These are phyloP conservation scores for Trichoderma semiorbis DNA, from an alignment of 2,329 filamentous ascomycete species.

Conservation along the genomic window DNA sequence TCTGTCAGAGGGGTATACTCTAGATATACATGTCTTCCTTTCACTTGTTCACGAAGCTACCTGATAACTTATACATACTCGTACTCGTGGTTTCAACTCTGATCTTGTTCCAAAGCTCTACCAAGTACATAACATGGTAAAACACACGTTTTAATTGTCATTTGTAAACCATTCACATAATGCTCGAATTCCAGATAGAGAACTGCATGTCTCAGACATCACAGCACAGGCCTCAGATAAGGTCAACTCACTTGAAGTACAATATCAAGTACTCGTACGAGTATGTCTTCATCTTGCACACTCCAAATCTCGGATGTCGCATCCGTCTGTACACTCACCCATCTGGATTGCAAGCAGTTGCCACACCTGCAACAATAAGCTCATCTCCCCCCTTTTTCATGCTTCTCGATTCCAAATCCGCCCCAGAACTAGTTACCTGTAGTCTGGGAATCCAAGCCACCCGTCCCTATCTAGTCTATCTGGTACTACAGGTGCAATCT, in stretches of 20 bases:
- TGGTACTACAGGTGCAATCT: not conserved
- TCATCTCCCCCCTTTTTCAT: not conserved
- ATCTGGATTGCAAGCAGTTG: not conserved
- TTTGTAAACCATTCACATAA: conserved; percentile 8
- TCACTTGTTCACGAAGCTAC: not conserved
- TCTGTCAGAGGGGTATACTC: not conserved
- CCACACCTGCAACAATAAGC: not conserved
- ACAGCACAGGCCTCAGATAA: not conserved
- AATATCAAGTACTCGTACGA: not conserved
- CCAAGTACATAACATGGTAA: not conserved
- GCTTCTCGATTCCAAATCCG: not conserved
- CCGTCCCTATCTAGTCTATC: not conserved
- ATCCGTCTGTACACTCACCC: not conserved
- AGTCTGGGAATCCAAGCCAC: not conserved
- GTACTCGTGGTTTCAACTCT: not conserved
- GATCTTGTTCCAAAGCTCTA: not conserved
- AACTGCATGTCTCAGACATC: not conserved
- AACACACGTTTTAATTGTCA: not conserved
- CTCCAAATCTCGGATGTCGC: not conserved
- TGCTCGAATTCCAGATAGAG: not conserved
- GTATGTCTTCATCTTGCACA: not conserved
- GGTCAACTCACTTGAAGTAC: not conserved
- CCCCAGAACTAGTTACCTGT: not conserved
- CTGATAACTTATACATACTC: not conserved
- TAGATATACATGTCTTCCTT: not conserved